Evolutionary conservation across 2,329 filamentous ascomycete species (phyloP), one percentile per base, ranked within the genome.

Genomic region (Berkeleyomyces basicola): DNA sequence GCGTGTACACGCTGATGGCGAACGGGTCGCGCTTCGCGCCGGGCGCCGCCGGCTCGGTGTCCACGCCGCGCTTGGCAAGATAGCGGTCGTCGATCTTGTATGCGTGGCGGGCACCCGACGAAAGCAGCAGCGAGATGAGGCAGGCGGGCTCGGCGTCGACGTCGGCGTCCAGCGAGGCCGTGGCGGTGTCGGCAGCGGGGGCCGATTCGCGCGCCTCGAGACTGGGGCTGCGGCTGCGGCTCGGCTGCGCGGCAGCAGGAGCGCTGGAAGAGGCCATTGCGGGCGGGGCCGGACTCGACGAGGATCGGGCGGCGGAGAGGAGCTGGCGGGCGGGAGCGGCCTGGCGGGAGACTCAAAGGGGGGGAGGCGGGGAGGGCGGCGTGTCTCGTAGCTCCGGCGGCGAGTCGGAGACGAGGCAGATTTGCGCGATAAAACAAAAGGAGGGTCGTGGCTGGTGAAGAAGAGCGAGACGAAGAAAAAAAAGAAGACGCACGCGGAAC

Each of bases 51-150:
- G 81, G 74, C 40, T 85, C 85, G 23, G 89, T 86, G 1, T 81
- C 81, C 61, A 96, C 88, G 68, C 86, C 88, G 65, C 90, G 83
- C 73, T 91, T 90, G 61, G 79, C 79, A 62, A 97, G 77, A 70
- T 96, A 96, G 70, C 84, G 88, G 69, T 88, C 86, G 72, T 95
- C 88, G 67, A 97, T 87, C 71, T 86, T 90, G 74, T 95, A 96
- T 0, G 90, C 90, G 73, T 96, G 90, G 66, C 90, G 81, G 44
- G 87, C 86, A 51, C 91, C 91, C 0, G 77, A 90, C 0, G 86
- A 88, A 63, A 96, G 80, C 44, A 96, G 80, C 44, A 97, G 78
- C 61, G 89, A 95, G 67, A 97, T 95, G 66, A 82, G 81, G 70
- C 88, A 83, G 5, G 80, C 76, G 6, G 76, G 74, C 0, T 70